A percentile compares a stretch with the other conserved stretches of the same genome.
These are phyloP conservation scores for Oryza nivara DNA, from an alignment of 176 grass and related monocot species.

Conservation along the genomic window DNA sequence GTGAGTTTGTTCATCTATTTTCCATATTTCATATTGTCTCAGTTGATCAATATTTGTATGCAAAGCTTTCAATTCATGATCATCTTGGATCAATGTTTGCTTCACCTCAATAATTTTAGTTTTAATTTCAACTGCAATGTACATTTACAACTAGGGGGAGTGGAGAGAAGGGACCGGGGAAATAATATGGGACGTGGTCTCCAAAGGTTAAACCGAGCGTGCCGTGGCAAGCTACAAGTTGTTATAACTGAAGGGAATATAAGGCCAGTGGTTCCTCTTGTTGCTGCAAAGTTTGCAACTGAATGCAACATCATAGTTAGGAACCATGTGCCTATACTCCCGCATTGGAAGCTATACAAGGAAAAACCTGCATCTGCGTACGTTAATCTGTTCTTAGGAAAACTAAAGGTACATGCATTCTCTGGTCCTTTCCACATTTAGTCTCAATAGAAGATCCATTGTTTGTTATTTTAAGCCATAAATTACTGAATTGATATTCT, in stretches of 20 bases:
- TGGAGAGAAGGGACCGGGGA: neutral
- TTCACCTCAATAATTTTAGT: too few relatives aligned
- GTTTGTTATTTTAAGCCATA: neutral
- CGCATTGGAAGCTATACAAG: slow-evolving; percentile 12
- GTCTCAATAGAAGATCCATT: neutral
- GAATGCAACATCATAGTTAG: neutral
- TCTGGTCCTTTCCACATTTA: neutral
- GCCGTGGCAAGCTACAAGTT: neutral
- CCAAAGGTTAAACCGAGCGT: neutral
- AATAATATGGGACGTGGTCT: neutral
- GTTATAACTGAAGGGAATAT: neutral
- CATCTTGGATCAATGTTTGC: too few relatives aligned
- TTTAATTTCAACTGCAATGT: too few relatives aligned
- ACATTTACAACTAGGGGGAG: neutral
- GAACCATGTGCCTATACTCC: neutral
- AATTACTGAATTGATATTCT: neutral
- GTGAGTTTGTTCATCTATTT: neutral
- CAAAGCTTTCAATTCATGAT: too few relatives aligned
- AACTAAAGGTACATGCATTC: neutral
- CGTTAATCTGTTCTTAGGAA: neutral
- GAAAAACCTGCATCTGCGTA: too few relatives aligned
- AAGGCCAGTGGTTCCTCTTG: neutral
- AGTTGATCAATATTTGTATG: too few relatives aligned
- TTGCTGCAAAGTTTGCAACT: slow-evolving; percentile 25
- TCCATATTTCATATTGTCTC: too few relatives aligned